Base-by-base conservation (phyloP, 2,329 filamentous ascomycete species). In the Curvularia eragrostidis region DNA sequence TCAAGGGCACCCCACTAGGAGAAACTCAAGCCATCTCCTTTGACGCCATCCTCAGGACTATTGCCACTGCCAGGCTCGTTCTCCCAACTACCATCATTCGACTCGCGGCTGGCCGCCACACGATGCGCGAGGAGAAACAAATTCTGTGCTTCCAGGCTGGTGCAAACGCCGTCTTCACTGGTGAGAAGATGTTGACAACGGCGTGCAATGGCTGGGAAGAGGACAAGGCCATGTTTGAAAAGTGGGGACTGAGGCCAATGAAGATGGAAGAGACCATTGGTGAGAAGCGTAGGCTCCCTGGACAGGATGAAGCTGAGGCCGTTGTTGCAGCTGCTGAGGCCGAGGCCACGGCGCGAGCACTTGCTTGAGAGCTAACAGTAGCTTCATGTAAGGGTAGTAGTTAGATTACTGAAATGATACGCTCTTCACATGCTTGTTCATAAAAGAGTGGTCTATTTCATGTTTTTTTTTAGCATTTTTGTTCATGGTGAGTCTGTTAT, bases 181-280 rank as follows among this genome's bases (percentile, higher is more conserved):
- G 93, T 8, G 93, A 97, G 81, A 96, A 94, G 83, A 96, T 97
- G 93, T 77, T 96, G 78, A 97, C 93, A 4, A 97, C 93, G 0
- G 91, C 93, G 56, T 96, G 91, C 74, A 93, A 91, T 66, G 91
- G 91, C 28, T 97, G 91, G 91, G 91, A 95, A 62, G 91, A 96
- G 77, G 93, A 97, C 71, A 88, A 86, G 62, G 87, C 81, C 41
- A 91, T 96, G 87, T 96, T 97, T 79, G 85, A 88, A 2, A 84
- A 87, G 50, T 96, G 91, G 90, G 93, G 93, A 0, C 79, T 95
- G 57, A 83, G 86, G 70, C 90, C 92, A 1, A 96, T 97, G 91
- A 70, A 71, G 55, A 72, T 68, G 58, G 65, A 75, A 28, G 73
- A 76, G 56, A 76, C 73, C 0, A 66, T 76, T 48, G 69, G 70